These are phyloP conservation scores for Asterophora lycoperdoides DNA, from an alignment of 768 basidiomycete genomes.

Conservation along the genomic window DNA sequence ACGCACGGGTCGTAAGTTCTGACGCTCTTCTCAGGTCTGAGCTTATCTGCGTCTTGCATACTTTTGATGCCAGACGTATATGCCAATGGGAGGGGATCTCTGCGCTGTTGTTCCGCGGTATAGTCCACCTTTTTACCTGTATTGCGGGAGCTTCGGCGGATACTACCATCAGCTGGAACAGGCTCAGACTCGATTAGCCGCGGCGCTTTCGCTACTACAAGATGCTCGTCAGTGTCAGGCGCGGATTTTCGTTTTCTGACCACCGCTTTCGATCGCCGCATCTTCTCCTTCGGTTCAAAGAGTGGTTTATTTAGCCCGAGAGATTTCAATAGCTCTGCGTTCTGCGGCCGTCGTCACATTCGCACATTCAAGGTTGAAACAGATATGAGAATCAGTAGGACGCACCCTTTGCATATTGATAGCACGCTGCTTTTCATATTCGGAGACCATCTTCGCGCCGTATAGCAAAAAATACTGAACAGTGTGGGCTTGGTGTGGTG, in stretches of 20 bases:
- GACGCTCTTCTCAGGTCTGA: slow-evolving; percentile 33
- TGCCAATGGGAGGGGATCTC: slow-evolving; percentile 33
- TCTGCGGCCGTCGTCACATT: slow-evolving; percentile 23
- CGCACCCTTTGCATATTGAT: slow-evolving; percentile 31
- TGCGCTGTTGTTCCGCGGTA: slow-evolving; percentile 36
- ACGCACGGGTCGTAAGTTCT: slow-evolving; percentile 51
- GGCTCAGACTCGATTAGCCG: slow-evolving; percentile 18
- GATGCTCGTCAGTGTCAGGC: slow-evolving; percentile 19
- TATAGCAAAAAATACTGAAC: too few species aligned
- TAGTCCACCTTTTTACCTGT: slow-evolving; percentile 57
- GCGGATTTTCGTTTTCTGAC: slow-evolving; percentile 40
- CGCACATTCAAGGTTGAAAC: neutral
- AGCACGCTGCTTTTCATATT: slow-evolving; percentile 32
- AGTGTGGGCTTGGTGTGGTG: too few species aligned
- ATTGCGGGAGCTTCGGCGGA: slow-evolving; percentile 68
- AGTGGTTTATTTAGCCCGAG: slow-evolving; percentile 46
- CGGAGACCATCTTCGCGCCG: slow-evolving; percentile 20
- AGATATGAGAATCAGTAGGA: neutral
- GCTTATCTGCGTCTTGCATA: slow-evolving; percentile 30
- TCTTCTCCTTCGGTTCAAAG: slow-evolving; percentile 45
- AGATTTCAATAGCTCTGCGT: slow-evolving; percentile 36
- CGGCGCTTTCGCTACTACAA: slow-evolving; percentile 24
- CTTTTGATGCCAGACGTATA: slow-evolving; percentile 34
- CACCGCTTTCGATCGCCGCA: slow-evolving; percentile 22
- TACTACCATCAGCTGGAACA: slow-evolving; percentile 19